Evolutionary conservation across 768 basidiomycete genomes (phyloP).

Genomic region (Trametes cubensis): DNA sequence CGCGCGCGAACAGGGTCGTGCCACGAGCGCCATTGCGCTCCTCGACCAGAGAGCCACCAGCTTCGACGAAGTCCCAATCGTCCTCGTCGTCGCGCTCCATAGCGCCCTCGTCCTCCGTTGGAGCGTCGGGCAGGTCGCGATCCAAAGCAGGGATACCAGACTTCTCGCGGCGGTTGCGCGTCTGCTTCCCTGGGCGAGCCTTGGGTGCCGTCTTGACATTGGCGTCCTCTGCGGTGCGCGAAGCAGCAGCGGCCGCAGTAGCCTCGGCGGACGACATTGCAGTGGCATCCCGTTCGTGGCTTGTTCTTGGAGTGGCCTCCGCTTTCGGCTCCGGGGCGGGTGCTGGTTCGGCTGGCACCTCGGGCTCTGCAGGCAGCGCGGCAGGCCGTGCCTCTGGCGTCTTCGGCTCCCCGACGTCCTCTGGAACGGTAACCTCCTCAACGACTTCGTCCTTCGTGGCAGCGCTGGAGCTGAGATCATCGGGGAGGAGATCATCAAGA

Average conservation of each 20-base stretch:
- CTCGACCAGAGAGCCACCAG: slow-evolving; percentile 64
- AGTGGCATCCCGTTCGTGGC: slow-evolving; percentile 29
- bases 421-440: slow-evolving; percentile 38
- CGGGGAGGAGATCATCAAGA: slow-evolving; percentile 27
- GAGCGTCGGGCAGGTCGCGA: slow-evolving; percentile 61
- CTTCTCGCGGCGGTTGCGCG: slow-evolving; percentile 67
- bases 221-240: slow-evolving; percentile 26
- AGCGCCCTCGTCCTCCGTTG: slow-evolving; percentile 45
- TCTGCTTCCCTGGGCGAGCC: slow-evolving; percentile 21
- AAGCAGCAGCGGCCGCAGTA: slow-evolving; percentile 15
- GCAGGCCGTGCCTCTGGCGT: slow-evolving; percentile 70
- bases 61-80: slow-evolving; percentile 91
- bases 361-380: slow-evolving; percentile 34
- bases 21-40: slow-evolving; percentile 82
- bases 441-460: slow-evolving; percentile 6
- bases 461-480: slow-evolving; percentile 16
- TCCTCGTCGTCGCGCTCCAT: slow-evolving; percentile 68
- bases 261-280: slow-evolving; percentile 15
- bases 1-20: slow-evolving; percentile 85
- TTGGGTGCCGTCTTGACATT: slow-evolving; percentile 24
- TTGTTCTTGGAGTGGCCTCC: slow-evolving; percentile 12
- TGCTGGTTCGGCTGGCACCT: slow-evolving; percentile 8
- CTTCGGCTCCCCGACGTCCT: slow-evolving; percentile 58
- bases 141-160: slow-evolving; percentile 84
- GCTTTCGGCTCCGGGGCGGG: slow-evolving; percentile 13